Evolutionary conservation across 2,329 filamentous ascomycete species (phyloP).

Genomic region (Reticulascus tulasneorum): DNA sequence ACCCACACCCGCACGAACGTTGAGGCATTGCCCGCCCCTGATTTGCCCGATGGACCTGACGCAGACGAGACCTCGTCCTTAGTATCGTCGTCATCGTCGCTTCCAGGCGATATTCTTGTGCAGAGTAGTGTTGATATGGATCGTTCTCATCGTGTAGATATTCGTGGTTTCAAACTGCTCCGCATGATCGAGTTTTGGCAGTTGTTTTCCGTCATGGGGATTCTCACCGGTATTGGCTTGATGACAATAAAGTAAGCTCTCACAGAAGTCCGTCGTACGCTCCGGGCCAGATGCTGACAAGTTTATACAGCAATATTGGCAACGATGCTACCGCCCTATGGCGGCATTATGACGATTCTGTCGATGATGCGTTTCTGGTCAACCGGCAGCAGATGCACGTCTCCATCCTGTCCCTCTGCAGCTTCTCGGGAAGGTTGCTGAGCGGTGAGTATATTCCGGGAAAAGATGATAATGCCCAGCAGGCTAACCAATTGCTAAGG

Average conservation of each 20-base stretch:
- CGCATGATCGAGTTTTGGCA: constrained; percentile 82
- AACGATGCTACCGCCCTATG: constrained; percentile 85
- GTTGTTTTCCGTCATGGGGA: constrained; percentile 78
- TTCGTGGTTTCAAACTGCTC: constrained; percentile 77
- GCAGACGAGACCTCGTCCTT: constrained; percentile 77
- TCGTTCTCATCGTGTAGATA: constrained; percentile 80
- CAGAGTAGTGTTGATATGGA: constrained; percentile 64
- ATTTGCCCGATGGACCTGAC: constrained; percentile 32
- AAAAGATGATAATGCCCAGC: neutral
- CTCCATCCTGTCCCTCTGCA: constrained; percentile 85
- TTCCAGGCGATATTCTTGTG: constrained; percentile 47
- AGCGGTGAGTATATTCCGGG: constrained; percentile 59
- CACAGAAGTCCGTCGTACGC: neutral
- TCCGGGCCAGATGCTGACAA: constrained; percentile 22
- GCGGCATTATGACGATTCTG: constrained; percentile 75
- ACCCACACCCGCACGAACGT: constrained; percentile 16
- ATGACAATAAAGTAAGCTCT: constrained; percentile 95
- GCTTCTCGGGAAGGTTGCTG: constrained; percentile 75
- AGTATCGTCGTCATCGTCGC: constrained; percentile 60
- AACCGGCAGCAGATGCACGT: constrained; percentile 87
- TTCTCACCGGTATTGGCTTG: constrained; percentile 87
- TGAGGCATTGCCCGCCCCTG: constrained; percentile 21
- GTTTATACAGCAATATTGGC: constrained; percentile 73
- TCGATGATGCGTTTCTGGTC: constrained; percentile 70
- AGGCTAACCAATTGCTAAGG: constrained; percentile 39